Evolutionary conservation across 331 rosid genomes (phyloP), one percentile per base, ranked within the genome.

Genomic region (Arachis monticola): DNA sequence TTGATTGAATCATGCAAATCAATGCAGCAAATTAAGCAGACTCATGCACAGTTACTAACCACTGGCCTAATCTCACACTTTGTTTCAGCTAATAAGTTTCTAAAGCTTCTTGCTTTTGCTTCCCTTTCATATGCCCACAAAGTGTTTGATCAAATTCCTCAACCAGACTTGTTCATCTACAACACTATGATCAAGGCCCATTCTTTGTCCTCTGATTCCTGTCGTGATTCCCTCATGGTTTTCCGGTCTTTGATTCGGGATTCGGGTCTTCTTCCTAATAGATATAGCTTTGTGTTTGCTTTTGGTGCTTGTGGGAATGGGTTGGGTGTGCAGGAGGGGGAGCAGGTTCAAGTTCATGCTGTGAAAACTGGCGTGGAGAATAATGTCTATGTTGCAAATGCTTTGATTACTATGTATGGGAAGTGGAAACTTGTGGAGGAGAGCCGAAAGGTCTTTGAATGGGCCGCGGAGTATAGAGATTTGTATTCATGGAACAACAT

Each of bases 341-440:
- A 83, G 71, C 87, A 86, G 75, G 82, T 86, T 13, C 82, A 60
- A 2, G 66, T 59, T 53, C 87, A 78, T 72, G 79, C 86, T 0
- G 72, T 81, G 65, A 86, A 78, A 72, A 30, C 53, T 78, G 87
- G 87, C 30, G 52, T 81, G 68, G 90, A 86, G 35, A 78, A 40
- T 38, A 86, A 86, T 72, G 70, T 83, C 35, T 86, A 83, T 77
- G 90, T 86, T 75, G 80, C 63, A 5, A 86, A 86, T 81, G 78
- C 87, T 2, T 78, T 81, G 79, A 78, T 86, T 75, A 82, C 84
- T 69, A 86, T 86, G 87, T 81, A 78, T 78, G 87, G 83, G 17
- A 83, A 83, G 69, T 72, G 68, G 84, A 79, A 84, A 22, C 40
- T 75, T 42, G 60, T 80, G 22, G 84, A 81, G 46, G 80, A 86